A percentile compares a stretch with the other conserved stretches of the same genome.
phyloP scores from a whole-genome alignment of 805 yeast species.

The Tetrapisispora pingtungensis region DNA sequence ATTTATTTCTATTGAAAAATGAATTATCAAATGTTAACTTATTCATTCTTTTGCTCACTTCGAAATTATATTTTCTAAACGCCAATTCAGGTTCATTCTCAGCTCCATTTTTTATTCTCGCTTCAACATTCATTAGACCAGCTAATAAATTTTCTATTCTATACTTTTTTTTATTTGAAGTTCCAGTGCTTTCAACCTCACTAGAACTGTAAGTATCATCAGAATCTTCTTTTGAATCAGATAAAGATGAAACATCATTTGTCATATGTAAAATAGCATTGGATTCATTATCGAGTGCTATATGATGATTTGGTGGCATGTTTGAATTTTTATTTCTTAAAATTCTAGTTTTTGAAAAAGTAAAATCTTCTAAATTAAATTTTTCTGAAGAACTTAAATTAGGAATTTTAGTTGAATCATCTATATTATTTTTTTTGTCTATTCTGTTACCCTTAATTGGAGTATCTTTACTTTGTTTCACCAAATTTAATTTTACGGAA shows the following conservation, averaged over 20 bases:
- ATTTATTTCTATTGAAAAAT: constrained; percentile 4
- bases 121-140: background rate
- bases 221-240: background rate
- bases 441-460: too few relatives aligned
- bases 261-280: background rate
- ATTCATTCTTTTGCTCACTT: background rate
- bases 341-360: background rate
- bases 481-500: too few relatives aligned
- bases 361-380: background rate
- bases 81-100: constrained; percentile 1
- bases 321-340: background rate
- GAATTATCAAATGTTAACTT: constrained; percentile 4
- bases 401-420: background rate
- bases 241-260: background rate
- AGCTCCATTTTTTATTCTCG: background rate
- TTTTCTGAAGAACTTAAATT: background rate
- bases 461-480: too few relatives aligned
- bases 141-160: background rate
- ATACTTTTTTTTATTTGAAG: background rate
- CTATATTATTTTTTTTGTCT: too few relatives aligned
- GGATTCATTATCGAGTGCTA: background rate
- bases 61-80: background rate
- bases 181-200: background rate
- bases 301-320: background rate
- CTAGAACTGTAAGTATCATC: constrained; percentile 1